Base-by-base conservation (phyloP, 2,329 filamentous ascomycete species). In the Colletotrichum musae region DNA sequence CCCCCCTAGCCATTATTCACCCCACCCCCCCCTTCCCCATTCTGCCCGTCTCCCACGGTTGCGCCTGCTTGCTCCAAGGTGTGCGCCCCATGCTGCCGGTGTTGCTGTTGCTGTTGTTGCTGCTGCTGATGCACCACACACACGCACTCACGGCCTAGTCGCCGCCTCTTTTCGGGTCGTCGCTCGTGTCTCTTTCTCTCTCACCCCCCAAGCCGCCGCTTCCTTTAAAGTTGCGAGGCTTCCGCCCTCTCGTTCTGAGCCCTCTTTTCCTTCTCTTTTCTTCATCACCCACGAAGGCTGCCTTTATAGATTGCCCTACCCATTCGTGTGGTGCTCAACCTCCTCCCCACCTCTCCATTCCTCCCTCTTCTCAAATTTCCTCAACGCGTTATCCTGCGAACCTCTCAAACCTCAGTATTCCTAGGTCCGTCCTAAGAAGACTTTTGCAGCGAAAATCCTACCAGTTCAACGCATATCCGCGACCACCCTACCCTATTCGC, bases 251-350 rank as follows among this genome's bases (percentile, higher is more conserved):
- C n/a, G 10, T 21, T 36, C 52, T 12, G 52, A 51, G 28, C 26
- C 41, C 13, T 62, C 53, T 58, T 63, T 69, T 58, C 58, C 65
- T 68, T 70, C 56, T 65, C 50, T 68, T 70, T 73, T 72, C 59
- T 67, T 10, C 72, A 70, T 73, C 71, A 72, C 71, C 71, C 72
- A 73, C 72, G 71, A 72, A 71, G 71, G 71, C 71, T 71, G 52
- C 65, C 61, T 71, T 28, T 64, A 68, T 53, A 70, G 65, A 66
- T 71, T 65, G 69, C 69, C 69, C 62, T 70, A 58, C 58, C 63
- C 64, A 70, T 73, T 73, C 72, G 71, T 73, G 72, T 66, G 68
- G 70, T 72, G 70, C 58, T 67, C 52, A 64, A 64, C 54, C 70
- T 61, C 63, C 47, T 53, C 45, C 62, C 68, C 62, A 51, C 57